Conservation (phyloP, 164 flowering plant genomes). For the Echeveria elegans region DNA sequence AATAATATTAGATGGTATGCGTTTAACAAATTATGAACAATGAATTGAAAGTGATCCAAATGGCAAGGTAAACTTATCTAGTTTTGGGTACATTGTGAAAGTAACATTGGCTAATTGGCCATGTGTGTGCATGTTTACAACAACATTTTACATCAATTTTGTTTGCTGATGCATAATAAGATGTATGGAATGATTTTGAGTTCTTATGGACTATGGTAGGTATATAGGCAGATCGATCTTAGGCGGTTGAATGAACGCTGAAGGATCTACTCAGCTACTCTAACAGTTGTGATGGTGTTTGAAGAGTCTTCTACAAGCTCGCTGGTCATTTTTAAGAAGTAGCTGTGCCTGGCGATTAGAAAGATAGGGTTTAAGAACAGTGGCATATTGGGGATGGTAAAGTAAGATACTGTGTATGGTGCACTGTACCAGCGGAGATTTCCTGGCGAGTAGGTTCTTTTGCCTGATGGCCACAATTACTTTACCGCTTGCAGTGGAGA, state of each 20-base stretch:
- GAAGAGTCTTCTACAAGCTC: conserved; percentile 34
- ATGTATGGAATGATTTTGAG: background rate
- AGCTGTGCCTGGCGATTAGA: conserved; percentile 63
- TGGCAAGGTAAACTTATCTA: too few relatives aligned
- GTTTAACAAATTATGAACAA: too few relatives aligned
- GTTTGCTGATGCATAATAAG: background rate
- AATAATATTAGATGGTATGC: too few relatives aligned
- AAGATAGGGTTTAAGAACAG: background rate
- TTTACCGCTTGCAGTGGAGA: conserved; percentile 29
- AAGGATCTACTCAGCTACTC: conserved; percentile 11
- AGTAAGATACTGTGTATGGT: background rate
- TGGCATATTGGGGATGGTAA: background rate
- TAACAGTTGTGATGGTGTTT: conserved; percentile 14
- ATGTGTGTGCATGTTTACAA: too few relatives aligned
- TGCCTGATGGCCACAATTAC: conserved; percentile 91
- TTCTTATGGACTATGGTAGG: conserved; percentile 20
- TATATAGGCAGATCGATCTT: conserved; percentile 50
- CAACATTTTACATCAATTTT: background rate
- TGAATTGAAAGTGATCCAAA: too few relatives aligned
- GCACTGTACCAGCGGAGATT: conserved; percentile 73
- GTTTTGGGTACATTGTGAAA: too few relatives aligned
- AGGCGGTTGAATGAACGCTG: conserved; percentile 12
- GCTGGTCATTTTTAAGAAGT: conserved; percentile 70
- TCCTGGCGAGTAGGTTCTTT: conserved; percentile 82
- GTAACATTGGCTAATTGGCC: too few relatives aligned